Evolutionary conservation across 306 rosid species (phyloP), one percentile per base, ranked within the genome.

Genomic region (Echinosophora koreensis): DNA sequence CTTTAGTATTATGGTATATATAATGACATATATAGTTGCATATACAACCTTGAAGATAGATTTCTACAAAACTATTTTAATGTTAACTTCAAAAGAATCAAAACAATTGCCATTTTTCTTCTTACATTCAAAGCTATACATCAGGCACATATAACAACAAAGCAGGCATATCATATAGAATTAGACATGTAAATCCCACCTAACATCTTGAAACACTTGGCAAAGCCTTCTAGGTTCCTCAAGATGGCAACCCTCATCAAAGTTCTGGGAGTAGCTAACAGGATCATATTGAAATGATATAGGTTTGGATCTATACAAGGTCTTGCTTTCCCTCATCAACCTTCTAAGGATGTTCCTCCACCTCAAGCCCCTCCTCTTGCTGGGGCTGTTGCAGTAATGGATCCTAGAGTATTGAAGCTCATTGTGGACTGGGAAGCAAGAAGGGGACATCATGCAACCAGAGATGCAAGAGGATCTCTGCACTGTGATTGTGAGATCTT

Each of bases 211-310:
- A 62, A 60, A 65, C 41, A 62, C 82, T 28, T 28, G 74, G 3
- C 82, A 79, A 79, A 74, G 82, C 38, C 82, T 69, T 57, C 71
- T 60, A 5, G 86, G 85, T 10, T 85, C 81, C 5, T 91, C 85
- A 62, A 82, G 87, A 35, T 83, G 89, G 65, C 66, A 56, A 2
- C 94, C 97, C 0, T 93, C 98, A 30, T 91, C 97, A 10, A 93
- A 93, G 77, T 93, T 93, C 84, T 87, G 95, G 1, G 93, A 85
- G 56, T 93, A 93, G 51, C 98, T 93, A 56, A 89, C 87, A 38
- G 95, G 92, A 69, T 93, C 98, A n/a, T 93, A 93, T 27, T 88
- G 90, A 74, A 93, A 93, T 5, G 97, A 89, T 5, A 67, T 14
- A 28, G 90, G 71, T 66, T 87, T 88, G 37, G 89, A 76, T 38